These are phyloP conservation scores for Globisporangium cylindrosporum DNA, from an alignment of 352 stramenopile species.

Conservation along the genomic window DNA sequence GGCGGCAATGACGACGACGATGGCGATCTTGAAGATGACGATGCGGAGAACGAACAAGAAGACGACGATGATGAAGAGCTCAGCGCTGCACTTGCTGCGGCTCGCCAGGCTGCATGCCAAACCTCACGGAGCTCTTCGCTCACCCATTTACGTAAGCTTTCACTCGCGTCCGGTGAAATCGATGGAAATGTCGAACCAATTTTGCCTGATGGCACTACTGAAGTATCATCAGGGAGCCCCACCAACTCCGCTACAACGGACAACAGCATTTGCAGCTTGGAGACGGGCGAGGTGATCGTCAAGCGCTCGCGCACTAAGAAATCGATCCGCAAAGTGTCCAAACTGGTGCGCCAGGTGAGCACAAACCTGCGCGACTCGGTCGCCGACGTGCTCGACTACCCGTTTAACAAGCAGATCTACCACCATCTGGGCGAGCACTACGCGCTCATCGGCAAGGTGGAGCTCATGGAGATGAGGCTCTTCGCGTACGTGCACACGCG, in stretches of 20 bases:
- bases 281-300: conserved; percentile 42
- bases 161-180: not conserved
- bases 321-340: conserved; percentile 64
- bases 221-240: not conserved
- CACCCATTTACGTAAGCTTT: not conserved
- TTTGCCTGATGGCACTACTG: not conserved
- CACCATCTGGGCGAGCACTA: conserved; percentile 61
- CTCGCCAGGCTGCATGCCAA: conserved; percentile 1
- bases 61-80: conserved; percentile 32
- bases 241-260: not conserved
- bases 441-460: conserved; percentile 57
- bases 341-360: conserved; percentile 63
- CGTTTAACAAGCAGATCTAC: conserved; percentile 61
- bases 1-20: conserved; percentile 14
- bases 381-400: conserved; percentile 57
- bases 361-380: conserved; percentile 62
- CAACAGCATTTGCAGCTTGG: conserved; percentile 18
- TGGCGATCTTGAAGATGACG: conserved; percentile 22
- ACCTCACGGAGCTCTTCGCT: not conserved
- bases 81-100: conserved; percentile 10
- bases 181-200: not conserved
- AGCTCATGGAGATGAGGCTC: conserved; percentile 83
- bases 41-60: conserved; percentile 24
- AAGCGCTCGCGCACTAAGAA: conserved; percentile 68
- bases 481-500: conserved; percentile 66